Evolutionary conservation across 2,329 filamentous ascomycete genomes (phyloP).

Genomic region (Sphaceloma murrayae): DNA sequence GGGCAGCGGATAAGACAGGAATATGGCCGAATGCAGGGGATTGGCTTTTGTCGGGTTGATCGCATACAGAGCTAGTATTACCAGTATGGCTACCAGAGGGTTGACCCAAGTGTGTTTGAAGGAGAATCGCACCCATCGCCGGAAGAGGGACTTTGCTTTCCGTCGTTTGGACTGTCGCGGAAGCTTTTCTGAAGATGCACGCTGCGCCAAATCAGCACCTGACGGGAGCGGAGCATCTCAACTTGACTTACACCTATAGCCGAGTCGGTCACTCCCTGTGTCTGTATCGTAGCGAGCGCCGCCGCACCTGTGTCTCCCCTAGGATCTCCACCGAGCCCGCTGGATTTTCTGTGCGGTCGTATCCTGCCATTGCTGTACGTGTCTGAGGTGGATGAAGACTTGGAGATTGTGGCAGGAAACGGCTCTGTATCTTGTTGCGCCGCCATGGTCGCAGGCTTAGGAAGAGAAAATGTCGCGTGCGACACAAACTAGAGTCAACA

Average conservation of each 20-base stretch:
- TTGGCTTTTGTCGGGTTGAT: slow-evolving; percentile 70
- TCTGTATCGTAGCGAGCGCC: slow-evolving; percentile 40
- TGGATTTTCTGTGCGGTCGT: slow-evolving; percentile 36
- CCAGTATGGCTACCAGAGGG: slow-evolving; percentile 57
- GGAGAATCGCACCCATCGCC: slow-evolving; percentile 38
- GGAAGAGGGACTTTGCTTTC: slow-evolving; percentile 36
- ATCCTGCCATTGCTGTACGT: not conserved
- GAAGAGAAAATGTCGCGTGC: not conserved
- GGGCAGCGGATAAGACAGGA: slow-evolving; percentile 70
- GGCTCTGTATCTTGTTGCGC: slow-evolving; percentile 1
- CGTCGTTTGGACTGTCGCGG: slow-evolving; percentile 37
- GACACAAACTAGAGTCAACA: slow-evolving; percentile 2
- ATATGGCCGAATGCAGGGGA: slow-evolving; percentile 70
- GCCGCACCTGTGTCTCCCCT: slow-evolving; percentile 44
- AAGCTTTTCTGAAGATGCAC: slow-evolving; percentile 18
- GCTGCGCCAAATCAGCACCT: slow-evolving; percentile 17
- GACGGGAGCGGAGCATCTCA: slow-evolving; percentile 14
- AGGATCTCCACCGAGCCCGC: slow-evolving; percentile 43
- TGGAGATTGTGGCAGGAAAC: not conserved
- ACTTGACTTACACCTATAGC: slow-evolving; percentile 16
- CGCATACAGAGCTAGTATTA: slow-evolving; percentile 60
- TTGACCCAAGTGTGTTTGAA: slow-evolving; percentile 52
- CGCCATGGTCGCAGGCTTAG: not conserved
- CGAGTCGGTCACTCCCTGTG: not conserved
- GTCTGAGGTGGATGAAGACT: not conserved